Evolutionary conservation across 2,329 filamentous ascomycete genomes (phyloP).

Genomic region (Pezicula neosporulosa): DNA sequence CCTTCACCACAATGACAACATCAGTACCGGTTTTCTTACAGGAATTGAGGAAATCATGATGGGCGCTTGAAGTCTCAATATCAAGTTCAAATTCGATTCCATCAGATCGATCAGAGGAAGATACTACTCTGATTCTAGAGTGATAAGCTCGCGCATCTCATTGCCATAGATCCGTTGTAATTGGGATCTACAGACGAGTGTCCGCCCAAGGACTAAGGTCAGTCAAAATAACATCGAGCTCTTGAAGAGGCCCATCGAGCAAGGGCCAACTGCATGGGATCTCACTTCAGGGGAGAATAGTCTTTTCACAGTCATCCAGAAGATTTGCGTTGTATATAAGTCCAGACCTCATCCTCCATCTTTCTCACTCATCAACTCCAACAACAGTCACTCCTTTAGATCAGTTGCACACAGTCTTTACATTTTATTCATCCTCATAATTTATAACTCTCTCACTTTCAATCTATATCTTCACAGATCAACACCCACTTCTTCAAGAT

Average conservation of each 20-base stretch:
- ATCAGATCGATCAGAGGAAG: no score
- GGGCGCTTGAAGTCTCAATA: no score
- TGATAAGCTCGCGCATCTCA: no score
- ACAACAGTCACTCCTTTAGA: constrained; percentile 5
- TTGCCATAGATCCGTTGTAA: not conserved
- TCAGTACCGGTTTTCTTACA: no score
- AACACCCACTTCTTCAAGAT: constrained; percentile 5
- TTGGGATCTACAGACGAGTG: not conserved
- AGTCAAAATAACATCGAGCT: no score
- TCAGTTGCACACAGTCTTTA: constrained; percentile 1
- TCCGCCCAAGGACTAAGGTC: not conserved
- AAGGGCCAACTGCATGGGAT: not conserved
- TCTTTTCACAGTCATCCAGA: not conserved
- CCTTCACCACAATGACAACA: no score
- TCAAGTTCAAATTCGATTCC: no score
- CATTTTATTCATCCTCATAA: not conserved
- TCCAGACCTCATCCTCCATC: not conserved
- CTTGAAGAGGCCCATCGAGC: not conserved
- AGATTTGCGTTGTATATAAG: not conserved
- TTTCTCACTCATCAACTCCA: not conserved
- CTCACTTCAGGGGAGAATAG: not conserved
- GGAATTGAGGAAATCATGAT: no score
- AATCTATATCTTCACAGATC: not conserved
- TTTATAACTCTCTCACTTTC: not conserved
- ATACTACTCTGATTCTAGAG: no score